A percentile compares a stretch with the other conserved stretches of the same genome.
These are phyloP conservation scores for Symbiodinium natans DNA, from an alignment of 73 alveolate genomes.

Conservation along the genomic window DNA sequence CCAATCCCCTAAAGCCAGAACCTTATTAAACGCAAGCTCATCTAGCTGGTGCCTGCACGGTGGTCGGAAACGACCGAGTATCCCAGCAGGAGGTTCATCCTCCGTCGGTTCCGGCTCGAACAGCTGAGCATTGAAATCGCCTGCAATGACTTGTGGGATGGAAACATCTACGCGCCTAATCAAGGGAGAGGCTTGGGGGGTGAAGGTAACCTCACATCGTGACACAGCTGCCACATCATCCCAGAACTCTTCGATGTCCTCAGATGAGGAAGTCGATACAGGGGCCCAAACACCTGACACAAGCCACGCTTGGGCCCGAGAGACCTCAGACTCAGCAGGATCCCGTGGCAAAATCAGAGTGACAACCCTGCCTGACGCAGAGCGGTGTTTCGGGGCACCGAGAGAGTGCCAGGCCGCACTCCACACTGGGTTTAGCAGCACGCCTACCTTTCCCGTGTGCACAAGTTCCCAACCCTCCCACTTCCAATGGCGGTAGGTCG, in stretches of 20 bases:
- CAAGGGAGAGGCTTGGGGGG: not conserved
- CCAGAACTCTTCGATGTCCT: not conserved
- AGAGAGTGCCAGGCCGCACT: slow-evolving; percentile 18
- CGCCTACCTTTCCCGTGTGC: not conserved
- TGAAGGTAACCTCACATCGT: not conserved
- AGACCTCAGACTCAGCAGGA: not conserved
- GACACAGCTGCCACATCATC: not conserved
- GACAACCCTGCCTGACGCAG: not conserved
- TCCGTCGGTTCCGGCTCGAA: not conserved
- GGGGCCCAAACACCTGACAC: slow-evolving; percentile 42
- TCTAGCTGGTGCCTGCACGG: not conserved
- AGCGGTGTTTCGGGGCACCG: slow-evolving; percentile 20
- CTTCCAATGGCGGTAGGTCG: not conserved
- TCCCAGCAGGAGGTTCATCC: not conserved
- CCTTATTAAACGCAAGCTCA: not conserved
- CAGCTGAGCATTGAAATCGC: slow-evolving; percentile 33
- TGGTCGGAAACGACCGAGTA: not conserved
- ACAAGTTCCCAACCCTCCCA: slow-evolving; percentile 42
- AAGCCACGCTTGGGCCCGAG: not conserved
- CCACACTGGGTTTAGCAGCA: not conserved
- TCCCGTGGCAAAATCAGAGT: not conserved
- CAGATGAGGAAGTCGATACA: not conserved
- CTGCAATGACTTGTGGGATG: not conserved
- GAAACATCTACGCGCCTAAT: not conserved
- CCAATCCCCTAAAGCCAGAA: not conserved